A percentile compares a stretch with the other conserved stretches of the same genome.
These are phyloP conservation scores for Yamadazyma endophytica DNA, from an alignment of 805 yeast species.

Conservation along the genomic window DNA sequence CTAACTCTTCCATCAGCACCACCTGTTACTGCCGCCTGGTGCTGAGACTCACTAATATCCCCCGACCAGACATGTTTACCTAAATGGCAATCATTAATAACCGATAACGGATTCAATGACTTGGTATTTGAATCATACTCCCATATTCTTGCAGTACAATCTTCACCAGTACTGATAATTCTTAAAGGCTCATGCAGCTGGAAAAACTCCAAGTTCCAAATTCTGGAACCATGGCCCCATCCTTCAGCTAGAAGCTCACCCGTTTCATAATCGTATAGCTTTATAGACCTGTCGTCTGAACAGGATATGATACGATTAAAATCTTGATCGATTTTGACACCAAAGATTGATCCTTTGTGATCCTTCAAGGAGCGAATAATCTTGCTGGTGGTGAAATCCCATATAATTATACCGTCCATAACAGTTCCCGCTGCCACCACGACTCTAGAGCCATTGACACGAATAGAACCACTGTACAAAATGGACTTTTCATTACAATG, in stretches of 20 bases:
- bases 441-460: slow-evolving; percentile 29
- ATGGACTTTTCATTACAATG: slow-evolving; percentile 72
- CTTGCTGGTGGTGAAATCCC: slow-evolving; percentile 51
- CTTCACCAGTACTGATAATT: slow-evolving; percentile 77
- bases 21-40: slow-evolving; percentile 66
- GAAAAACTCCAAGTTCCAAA: slow-evolving; percentile 75
- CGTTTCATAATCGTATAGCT: slow-evolving; percentile 58
- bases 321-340: slow-evolving; percentile 56
- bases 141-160: slow-evolving; percentile 84
- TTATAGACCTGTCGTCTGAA: slow-evolving; percentile 90
- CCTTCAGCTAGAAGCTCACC: slow-evolving; percentile 70
- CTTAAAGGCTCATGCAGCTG: slow-evolving; percentile 16
- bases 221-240: slow-evolving; percentile 96
- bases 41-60: slow-evolving; percentile 42
- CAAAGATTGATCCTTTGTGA: slow-evolving; percentile 92
- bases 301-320: slow-evolving; percentile 68
- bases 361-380: slow-evolving; percentile 56
- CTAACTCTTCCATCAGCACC: slow-evolving; percentile 91
- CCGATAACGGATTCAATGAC: slow-evolving; percentile 36
- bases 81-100: slow-evolving; percentile 62
- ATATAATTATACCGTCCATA: slow-evolving; percentile 77
- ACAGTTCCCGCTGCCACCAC: slow-evolving; percentile 89
- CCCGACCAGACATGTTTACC: slow-evolving; percentile 90
- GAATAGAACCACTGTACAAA: slow-evolving; percentile 80
- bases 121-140: slow-evolving; percentile 26